These are phyloP conservation scores for Pyricularia grisea DNA, from an alignment of 2,329 filamentous ascomycete species.

Conservation along the genomic window DNA sequence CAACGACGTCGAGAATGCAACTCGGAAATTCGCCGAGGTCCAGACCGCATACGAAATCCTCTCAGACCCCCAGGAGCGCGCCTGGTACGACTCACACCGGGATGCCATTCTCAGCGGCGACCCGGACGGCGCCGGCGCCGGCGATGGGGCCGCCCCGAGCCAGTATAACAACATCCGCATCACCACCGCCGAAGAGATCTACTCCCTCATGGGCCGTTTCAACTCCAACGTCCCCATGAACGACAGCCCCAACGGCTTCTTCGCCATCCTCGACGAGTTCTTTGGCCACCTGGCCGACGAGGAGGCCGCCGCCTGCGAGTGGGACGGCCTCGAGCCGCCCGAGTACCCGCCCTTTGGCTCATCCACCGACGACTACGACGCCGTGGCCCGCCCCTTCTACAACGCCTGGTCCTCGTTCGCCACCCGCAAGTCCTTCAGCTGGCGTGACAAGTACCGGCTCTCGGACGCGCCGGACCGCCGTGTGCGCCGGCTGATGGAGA, in stretches of 20 bases:
- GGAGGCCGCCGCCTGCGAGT: slow-evolving; percentile 66
- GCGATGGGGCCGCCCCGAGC: slow-evolving; percentile 24
- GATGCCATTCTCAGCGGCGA: slow-evolving; percentile 67
- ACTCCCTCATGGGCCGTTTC: slow-evolving; percentile 70
- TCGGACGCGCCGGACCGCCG: slow-evolving; percentile 82
- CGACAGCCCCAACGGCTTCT: slow-evolving; percentile 77
- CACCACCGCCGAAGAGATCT: slow-evolving; percentile 73
- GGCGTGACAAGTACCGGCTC: slow-evolving; percentile 77
- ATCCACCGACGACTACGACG: slow-evolving; percentile 66
- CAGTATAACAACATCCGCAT: slow-evolving; percentile 57
- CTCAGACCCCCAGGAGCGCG: slow-evolving; percentile 87
- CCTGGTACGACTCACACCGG: slow-evolving; percentile 96
- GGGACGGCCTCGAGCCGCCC: slow-evolving; percentile 46
- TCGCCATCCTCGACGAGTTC: slow-evolving; percentile 62
- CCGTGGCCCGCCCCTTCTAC: slow-evolving; percentile 74
- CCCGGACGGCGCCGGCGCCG: slow-evolving; percentile 24
- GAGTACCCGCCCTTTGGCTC: slow-evolving; percentile 79
- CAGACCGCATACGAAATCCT: slow-evolving; percentile 94
- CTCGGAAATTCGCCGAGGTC: slow-evolving; percentile 78
- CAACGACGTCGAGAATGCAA: slow-evolving; percentile 74
- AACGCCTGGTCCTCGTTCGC: slow-evolving; percentile 69
- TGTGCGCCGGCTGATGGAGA: slow-evolving; percentile 79
- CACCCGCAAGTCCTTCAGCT: slow-evolving; percentile 78
- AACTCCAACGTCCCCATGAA: slow-evolving; percentile 69
- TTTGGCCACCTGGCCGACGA: slow-evolving; percentile 76